A percentile compares a stretch with the other conserved stretches of the same genome.
Conservation (phyloP, 441 rosid genomes). For the Eruca vesicaria region DNA sequence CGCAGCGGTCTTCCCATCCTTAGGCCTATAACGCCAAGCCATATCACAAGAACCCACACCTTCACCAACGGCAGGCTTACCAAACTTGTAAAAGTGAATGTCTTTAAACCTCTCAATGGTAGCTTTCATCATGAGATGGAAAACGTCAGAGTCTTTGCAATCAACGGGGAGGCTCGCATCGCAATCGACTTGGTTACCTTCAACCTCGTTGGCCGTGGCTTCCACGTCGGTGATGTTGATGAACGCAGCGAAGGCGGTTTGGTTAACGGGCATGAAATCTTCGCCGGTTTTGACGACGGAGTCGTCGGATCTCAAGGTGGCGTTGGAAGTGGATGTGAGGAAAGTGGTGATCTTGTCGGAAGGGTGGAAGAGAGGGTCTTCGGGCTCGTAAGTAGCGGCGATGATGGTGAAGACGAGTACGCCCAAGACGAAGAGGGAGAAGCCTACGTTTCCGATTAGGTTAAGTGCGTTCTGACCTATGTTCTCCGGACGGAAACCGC, state of each 20-base stretch:
- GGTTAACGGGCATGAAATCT: constrained; percentile 77
- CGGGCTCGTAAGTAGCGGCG: constrained; percentile 92
- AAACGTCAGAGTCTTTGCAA: constrained; percentile 84
- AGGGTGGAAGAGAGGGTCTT: constrained; percentile 90
- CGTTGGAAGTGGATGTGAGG: constrained; percentile 76
- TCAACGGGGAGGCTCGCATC: constrained; percentile 48
- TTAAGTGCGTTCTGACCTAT: constrained; percentile 80
- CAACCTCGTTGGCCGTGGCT: constrained; percentile 8
- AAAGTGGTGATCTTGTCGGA: constrained; percentile 78
- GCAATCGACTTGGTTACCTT: constrained; percentile 42
- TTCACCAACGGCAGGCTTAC: constrained; percentile 68
- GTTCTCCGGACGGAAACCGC: constrained; percentile 80
- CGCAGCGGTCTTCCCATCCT: constrained; percentile 78
- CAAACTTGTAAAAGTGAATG: constrained; percentile 81
- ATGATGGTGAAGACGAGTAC: constrained; percentile 89
- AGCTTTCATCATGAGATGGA: constrained; percentile 82
- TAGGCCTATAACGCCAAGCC: constrained; percentile 94
- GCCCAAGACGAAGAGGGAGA: constrained; percentile 75
- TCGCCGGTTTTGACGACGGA: constrained; percentile 81
- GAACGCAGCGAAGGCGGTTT: constrained; percentile 58
- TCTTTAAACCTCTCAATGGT: constrained; percentile 80
- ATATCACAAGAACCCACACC: constrained; percentile 71
- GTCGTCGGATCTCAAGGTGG: constrained; percentile 75
- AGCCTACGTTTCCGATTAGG: constrained; percentile 82
- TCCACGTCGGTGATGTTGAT: constrained; percentile 72